Percentiles rank a stretch among this genome's conserved stretches.
These are phyloP conservation scores for Biscogniauxia marginata DNA, from an alignment of 2,329 filamentous ascomycete species.

Conservation along the genomic window DNA sequence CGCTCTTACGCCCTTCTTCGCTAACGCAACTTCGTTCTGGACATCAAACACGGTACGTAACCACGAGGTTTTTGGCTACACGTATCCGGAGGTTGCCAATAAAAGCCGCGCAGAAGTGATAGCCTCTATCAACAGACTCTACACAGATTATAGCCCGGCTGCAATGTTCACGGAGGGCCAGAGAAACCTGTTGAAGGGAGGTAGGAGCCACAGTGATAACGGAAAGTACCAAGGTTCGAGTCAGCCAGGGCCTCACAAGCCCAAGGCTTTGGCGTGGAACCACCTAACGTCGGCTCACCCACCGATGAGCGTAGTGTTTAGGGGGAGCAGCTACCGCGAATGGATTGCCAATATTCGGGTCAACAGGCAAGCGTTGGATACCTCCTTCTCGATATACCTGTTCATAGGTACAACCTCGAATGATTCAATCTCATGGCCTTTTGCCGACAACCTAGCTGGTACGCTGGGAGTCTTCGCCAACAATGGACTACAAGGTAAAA, in stretches of 20 bases:
- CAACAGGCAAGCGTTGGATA: conserved; percentile 57
- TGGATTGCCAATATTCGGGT: conserved; percentile 69
- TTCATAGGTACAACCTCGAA: conserved; percentile 59
- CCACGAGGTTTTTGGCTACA: conserved; percentile 66
- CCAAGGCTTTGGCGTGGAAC: conserved; percentile 23
- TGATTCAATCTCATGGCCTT: conserved; percentile 49
- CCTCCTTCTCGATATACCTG: conserved; percentile 64
- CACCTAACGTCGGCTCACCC: conserved; percentile 20
- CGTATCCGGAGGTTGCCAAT: conserved; percentile 64
- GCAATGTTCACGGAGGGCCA: conserved; percentile 26
- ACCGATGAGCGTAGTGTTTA: conserved; percentile 35
- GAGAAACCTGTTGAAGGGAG: conserved; percentile 1
- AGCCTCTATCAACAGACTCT: conserved; percentile 58
- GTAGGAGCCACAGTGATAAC: neutral
- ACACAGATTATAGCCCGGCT: conserved; percentile 49
- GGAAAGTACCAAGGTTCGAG: neutral
- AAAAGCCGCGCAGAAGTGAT: conserved; percentile 44
- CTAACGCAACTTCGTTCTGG: conserved; percentile 63
- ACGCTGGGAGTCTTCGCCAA: conserved; percentile 56
- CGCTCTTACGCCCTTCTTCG: conserved; percentile 66
- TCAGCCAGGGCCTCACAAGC: neutral
- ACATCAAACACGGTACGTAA: conserved; percentile 61
- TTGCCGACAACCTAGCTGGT: conserved; percentile 57
- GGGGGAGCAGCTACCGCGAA: conserved; percentile 50
- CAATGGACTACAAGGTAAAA: conserved; percentile 23